Evolutionary conservation across 805 yeast genomes (phyloP).

Genomic region (Candida ipomoeae): DNA sequence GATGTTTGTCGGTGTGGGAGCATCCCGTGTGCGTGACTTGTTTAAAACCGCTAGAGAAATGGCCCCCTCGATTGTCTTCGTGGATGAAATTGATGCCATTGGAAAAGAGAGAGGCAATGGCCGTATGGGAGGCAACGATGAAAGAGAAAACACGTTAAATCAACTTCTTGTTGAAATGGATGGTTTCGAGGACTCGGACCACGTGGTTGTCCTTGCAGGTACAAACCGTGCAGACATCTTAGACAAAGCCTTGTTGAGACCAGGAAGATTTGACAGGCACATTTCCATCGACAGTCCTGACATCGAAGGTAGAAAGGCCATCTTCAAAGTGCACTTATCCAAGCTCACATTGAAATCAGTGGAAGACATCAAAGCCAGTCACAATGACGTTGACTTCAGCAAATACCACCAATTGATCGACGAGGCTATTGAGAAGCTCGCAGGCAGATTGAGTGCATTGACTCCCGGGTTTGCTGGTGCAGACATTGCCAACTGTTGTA

Average conservation of each 20-base stretch:
- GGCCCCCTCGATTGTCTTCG: slow-evolving; percentile 94
- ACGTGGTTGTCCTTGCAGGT: slow-evolving; percentile 95
- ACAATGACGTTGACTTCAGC: slow-evolving; percentile 37
- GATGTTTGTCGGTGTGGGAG: slow-evolving; percentile 99
- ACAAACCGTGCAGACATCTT: slow-evolving; percentile 93
- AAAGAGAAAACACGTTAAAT: slow-evolving; percentile 92
- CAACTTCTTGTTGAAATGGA: slow-evolving; percentile 98
- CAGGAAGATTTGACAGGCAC: slow-evolving; percentile 96
- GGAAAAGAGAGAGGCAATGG: slow-evolving; percentile 87
- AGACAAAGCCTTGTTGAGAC: slow-evolving; percentile 90
- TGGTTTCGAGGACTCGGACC: slow-evolving; percentile 87
- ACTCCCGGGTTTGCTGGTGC: slow-evolving; percentile 99
- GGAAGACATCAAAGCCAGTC: slow-evolving; percentile 33
- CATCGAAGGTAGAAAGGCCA: slow-evolving; percentile 89
- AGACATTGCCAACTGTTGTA: slow-evolving; percentile 94
- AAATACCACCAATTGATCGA: slow-evolving; percentile 37
- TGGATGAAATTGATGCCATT: slow-evolving; percentile 99
- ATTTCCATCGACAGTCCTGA: slow-evolving; percentile 90
- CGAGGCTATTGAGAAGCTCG: slow-evolving; percentile 40
- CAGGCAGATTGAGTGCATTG: slow-evolving; percentile 88
- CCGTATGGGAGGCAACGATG: slow-evolving; percentile 85
- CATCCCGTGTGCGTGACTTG: slow-evolving; percentile 93
- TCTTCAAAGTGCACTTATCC: slow-evolving; percentile 78
- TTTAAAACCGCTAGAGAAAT: slow-evolving; percentile 87
- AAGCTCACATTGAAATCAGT: slow-evolving; percentile 55